Evolutionary conservation across 495 filamentous ascomycete genomes (phyloP), one percentile per base, ranked within the genome.

Genomic region (Lasiosphaeris hirsuta): DNA sequence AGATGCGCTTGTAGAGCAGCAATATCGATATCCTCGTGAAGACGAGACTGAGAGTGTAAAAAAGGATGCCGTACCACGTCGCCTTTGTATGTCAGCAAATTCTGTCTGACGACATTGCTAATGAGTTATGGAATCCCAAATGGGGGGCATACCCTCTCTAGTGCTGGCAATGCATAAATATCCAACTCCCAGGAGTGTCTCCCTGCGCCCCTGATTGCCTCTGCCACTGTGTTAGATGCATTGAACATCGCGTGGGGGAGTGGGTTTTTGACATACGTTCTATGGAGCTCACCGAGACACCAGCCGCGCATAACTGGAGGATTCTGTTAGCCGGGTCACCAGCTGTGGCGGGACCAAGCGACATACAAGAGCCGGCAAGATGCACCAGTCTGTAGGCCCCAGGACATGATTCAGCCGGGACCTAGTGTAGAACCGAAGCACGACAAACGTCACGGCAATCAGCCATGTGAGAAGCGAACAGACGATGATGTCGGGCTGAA

Each of bases 341-440:
- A 0, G 6, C 19, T 0, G 7, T 11, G 11, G 17, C 10, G 7
- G 38, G 17, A 41, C 18, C 11, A 7, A 17, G 10, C 57, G 11
- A 46, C 53, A 33, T 62, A 69, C 64, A 3, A 70, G 57, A 11
- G 67, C 63, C 13, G 61, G 67, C 17, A 70, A 11, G 18, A 70
- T 63, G 34, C 43, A 62, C 67, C 65, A 68, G 19, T 70, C 67
- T 0, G 67, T 56, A 13, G 58, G 56, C 10, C 63, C 58, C 13
- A 70, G 52, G 10, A 66, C 61, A 46, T 54, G 47, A 11, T 66
- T 70, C 14, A 68, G 39, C 13, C 44, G 14, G 10, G 57, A 57
- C n/a, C 67, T 58, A 10, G 66, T 69, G 60, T 71, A 69, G 37
- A 71, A 71, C 15, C 69, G 64, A 11, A 67, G 34, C 4, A 30